Base-by-base conservation (phyloP, 495 filamentous ascomycete species). In the Lasiosphaeria ovina region DNA sequence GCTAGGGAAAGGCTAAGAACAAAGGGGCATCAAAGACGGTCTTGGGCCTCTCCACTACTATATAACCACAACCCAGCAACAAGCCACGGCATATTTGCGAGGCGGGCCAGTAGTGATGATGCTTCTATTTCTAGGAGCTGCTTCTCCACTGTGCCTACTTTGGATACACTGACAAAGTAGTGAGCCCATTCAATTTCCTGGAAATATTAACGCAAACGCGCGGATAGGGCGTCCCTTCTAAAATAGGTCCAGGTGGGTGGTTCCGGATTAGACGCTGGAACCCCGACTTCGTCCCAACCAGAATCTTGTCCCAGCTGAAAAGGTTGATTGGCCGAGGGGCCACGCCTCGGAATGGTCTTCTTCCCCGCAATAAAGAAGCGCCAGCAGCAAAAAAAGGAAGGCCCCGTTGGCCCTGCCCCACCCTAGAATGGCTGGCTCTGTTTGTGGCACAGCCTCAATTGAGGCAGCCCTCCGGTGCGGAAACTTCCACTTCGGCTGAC, bases 281-380 rank as follows among this genome's bases (percentile, higher is more conserved):
- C 24, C 24, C 24, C 24, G 24, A 24, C 24, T 24, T 24, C 24
- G 16, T 33, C 40, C 53, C 34, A 56, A 66, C 38, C 38, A 42
- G 38, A 42, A 2, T 47, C 44, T 11, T 11, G 4, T 47, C 6
- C 6, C 16, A n/a, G 62, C 52, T 62, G 59, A 65, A 63, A 60
- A 51, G 40, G 47, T 56, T 60, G 55, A 66, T 69, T 68, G 61
- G 66, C 32, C 45, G 51, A 17, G 10, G 56, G 8, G 35, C 36
- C 60, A n/a, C 55, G 66, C 61, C 58, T 63, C 55, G 11, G 55
- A 44, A 45, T 11, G 24, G 24, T 24, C 24, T 24, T 24, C 24
- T 24, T 24, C 24, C 24, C 24, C 24, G 24, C 24, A 24, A 24
- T 24, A 0, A 24, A 24, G 24, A 24, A 24, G 24, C 24, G 24